Percentiles rank a stretch among this genome's conserved stretches.
phyloP scores from a whole-genome alignment of 2,329 filamentous ascomycete species.

The Pezicula rhizophila region DNA sequence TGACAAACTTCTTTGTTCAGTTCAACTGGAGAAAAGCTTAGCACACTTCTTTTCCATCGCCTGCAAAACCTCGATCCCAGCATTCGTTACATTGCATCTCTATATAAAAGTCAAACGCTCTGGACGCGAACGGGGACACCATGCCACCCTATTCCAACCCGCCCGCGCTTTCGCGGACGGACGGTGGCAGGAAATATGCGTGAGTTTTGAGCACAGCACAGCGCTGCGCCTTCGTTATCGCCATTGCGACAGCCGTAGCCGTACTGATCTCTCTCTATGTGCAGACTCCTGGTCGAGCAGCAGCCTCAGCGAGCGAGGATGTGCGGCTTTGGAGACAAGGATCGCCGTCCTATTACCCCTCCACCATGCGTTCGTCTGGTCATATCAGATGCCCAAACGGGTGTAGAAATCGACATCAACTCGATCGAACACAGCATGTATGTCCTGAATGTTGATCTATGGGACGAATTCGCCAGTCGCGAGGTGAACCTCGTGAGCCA shows the following conservation, averaged over 20 bases:
- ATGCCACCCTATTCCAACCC: too few species aligned
- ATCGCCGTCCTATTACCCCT: conserved; percentile 90
- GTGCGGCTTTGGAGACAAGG: conserved; percentile 99
- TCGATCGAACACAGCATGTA: conserved; percentile 65
- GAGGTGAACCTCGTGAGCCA: conserved; percentile 67
- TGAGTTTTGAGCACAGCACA: too few species aligned
- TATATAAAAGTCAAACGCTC: too few species aligned
- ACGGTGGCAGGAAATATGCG: too few species aligned
- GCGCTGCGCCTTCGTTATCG: too few species aligned
- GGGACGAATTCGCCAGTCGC: conserved; percentile 51
- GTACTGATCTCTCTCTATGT: conserved; percentile 12
- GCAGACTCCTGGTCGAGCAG: conserved; percentile 74
- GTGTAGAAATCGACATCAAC: conserved; percentile 77
- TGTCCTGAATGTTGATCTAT: conserved; percentile 64
- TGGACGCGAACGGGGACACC: too few species aligned
- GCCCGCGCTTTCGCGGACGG: too few species aligned
- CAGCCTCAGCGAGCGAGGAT: conserved; percentile 90
- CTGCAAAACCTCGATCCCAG: too few species aligned
- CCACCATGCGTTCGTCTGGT: conserved; percentile 85
- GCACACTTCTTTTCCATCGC: too few species aligned
- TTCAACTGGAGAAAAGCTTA: not conserved
- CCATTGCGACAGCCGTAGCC: too few species aligned
- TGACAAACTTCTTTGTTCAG: not conserved
- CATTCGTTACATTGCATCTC: too few species aligned
- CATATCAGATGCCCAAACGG: conserved; percentile 67